Evolutionary conservation across 2,329 filamentous ascomycete species (phyloP).

Genomic region (Cladosporium halotolerans): DNA sequence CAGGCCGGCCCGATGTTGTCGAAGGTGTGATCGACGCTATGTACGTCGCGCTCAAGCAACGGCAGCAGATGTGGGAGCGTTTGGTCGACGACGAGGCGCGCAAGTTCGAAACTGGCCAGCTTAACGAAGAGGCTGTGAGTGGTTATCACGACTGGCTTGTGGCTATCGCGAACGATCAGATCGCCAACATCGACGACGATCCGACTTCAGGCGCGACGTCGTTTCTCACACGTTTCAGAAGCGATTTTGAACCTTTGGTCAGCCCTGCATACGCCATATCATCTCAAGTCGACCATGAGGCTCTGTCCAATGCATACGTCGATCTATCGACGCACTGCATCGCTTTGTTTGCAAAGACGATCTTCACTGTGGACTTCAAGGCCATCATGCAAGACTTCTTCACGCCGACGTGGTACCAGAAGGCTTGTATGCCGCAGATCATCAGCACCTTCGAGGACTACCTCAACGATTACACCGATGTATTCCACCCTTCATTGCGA

Average conservation of each 20-base stretch:
- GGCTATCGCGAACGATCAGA: slow-evolving; percentile 95
- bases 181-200: slow-evolving; percentile 87
- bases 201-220: slow-evolving; percentile 66
- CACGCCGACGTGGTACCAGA: slow-evolving; percentile 80
- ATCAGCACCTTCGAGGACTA: slow-evolving; percentile 94
- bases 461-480: slow-evolving; percentile 71
- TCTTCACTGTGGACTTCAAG: slow-evolving; percentile 87
- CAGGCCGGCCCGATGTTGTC: slow-evolving; percentile 79
- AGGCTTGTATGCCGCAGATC: slow-evolving; percentile 86
- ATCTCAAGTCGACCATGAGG: slow-evolving; percentile 64
- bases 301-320: slow-evolving; percentile 83
- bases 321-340: slow-evolving; percentile 93
- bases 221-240: slow-evolving; percentile 80
- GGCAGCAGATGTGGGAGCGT: slow-evolving; percentile 80
- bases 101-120: slow-evolving; percentile 57
- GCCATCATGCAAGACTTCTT: slow-evolving; percentile 83
- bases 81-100: slow-evolving; percentile 80
- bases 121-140: slow-evolving; percentile 61
- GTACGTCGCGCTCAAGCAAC: slow-evolving; percentile 75
- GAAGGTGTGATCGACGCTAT: slow-evolving; percentile 96
- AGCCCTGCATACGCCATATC: slow-evolving; percentile 70
- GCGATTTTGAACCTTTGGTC: slow-evolving; percentile 74
- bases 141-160: slow-evolving; percentile 81
- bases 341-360: slow-evolving; percentile 73
- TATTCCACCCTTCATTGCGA: slow-evolving; percentile 78